phyloP scores from a whole-genome alignment of 805 yeast genomes.

The Candida oleophila region DNA sequence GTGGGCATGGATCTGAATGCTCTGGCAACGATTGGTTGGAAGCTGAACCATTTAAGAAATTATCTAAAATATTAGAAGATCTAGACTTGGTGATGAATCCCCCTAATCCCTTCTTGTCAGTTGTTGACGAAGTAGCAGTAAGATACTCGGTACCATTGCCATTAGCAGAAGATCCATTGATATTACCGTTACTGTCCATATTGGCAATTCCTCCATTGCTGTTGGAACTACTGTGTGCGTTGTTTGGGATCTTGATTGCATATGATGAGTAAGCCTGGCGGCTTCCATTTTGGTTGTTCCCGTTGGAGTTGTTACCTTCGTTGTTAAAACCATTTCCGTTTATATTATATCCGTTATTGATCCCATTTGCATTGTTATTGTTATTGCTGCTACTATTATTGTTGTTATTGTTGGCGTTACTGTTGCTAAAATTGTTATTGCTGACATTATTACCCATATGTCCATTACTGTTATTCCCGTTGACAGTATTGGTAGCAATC shows the following conservation, averaged over 20 bases:
- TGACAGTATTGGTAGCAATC: background rate
- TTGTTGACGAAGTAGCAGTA: background rate
- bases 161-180: constrained; percentile 2
- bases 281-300: background rate
- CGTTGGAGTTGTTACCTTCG: background rate
- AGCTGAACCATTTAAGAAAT: constrained; percentile 20
- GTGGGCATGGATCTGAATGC: constrained; percentile 21
- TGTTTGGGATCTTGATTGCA: background rate
- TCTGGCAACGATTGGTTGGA: constrained; percentile 1
- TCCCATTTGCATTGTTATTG: background rate
- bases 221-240: background rate
- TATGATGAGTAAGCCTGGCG: constrained; percentile 1
- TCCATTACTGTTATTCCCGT: constrained; percentile 7
- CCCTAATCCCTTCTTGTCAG: constrained; percentile 14
- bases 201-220: constrained; percentile 6
- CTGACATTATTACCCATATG: constrained; percentile 6
- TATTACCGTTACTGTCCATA: constrained; percentile 1
- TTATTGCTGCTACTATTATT: constrained; percentile 6
- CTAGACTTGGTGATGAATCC: constrained; percentile 40
- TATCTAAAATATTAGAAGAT: constrained; percentile 46
- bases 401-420: constrained; percentile 5
- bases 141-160: constrained; percentile 5
- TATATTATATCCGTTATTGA: background rate
- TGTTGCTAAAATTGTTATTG: constrained; percentile 1
- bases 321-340: background rate